phyloP scores from a whole-genome alignment of 1,284 basidiomycete genomes.

The Agroathelia rolfsii region DNA sequence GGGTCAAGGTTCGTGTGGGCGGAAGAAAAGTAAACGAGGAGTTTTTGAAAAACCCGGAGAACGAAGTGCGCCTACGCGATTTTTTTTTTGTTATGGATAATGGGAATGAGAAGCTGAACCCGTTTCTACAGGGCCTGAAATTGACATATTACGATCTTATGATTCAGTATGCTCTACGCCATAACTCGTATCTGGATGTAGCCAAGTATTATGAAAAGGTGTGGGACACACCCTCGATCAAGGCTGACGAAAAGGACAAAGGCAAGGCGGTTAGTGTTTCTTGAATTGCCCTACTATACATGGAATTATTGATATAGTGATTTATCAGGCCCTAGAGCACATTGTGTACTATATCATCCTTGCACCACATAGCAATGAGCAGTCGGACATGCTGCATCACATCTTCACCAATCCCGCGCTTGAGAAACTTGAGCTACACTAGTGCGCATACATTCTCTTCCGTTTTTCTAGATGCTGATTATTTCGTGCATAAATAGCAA shows the following conservation, averaged over 20 bases:
- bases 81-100: neutral
- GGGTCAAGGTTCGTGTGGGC: constrained; percentile 87
- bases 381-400: constrained; percentile 92
- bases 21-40: constrained; percentile 91
- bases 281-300: neutral
- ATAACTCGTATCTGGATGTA: constrained; percentile 83
- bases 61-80: constrained; percentile 54
- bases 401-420: constrained; percentile 73
- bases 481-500: constrained; percentile 43
- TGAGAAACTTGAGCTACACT: constrained; percentile 75
- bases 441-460: constrained; percentile 43
- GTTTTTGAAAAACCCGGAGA: constrained; percentile 83
- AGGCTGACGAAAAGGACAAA: constrained; percentile 66
- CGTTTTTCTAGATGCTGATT: constrained; percentile 6
- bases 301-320: constrained; percentile 10
- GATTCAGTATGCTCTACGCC: constrained; percentile 87
- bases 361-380: constrained; percentile 92
- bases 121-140: constrained; percentile 72
- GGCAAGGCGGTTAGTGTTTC: constrained; percentile 56
- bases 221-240: constrained; percentile 91
- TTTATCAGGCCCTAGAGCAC: constrained; percentile 80
- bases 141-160: constrained; percentile 93
- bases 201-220: constrained; percentile 95
- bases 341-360: constrained; percentile 94
- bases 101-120: constrained; percentile 10